Base-by-base conservation (phyloP, 2,329 filamentous ascomycete genomes). In the Calonectria pteridis region DNA sequence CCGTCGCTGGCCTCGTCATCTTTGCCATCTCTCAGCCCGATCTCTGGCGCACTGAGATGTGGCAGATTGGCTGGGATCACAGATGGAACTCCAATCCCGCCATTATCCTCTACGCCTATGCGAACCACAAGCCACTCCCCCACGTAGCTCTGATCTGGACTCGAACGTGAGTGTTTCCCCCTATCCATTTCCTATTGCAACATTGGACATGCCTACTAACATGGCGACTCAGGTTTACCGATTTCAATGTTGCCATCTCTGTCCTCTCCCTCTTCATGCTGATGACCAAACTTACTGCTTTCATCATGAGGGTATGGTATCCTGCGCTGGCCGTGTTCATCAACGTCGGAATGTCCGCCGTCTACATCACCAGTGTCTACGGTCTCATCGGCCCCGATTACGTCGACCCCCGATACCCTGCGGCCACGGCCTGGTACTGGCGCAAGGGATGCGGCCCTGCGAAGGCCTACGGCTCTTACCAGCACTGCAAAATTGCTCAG, bases 241-340 rank as follows among this genome's bases (percentile, higher is more conserved):
- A 93, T 78, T 95, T 91, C 85, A 95, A 96, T 81, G 91, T 95
- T 77, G 93, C 93, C 81, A 93, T 95, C 77, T 93, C 93, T 46
- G 90, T 96, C 77, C 87, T 95, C 68, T 92, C 91, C 72, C 93
- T 94, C 83, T 96, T 96, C 86, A 88, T 95, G 82, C 89, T 95
- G 75, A 89, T 96, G 55, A 87, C 89, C 83, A 95, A 95, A 86
- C 88, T 90, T 76, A 90, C 93, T 74, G 88, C 90, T 80, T 92
- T 90, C 84, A 91, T 94, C 80, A 91, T 95, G 88, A 91, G 93
- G 82, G 85, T 93, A 79, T 95, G 92, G 88, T 91, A 88, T 77
- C 94, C 94, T 7, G 82, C 94, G 73, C 73, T 95, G 70, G 91
- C 90, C 73, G 82, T 91, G 29, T 74, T 92, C 68, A 84, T 92